A percentile compares a stretch with the other conserved stretches of the same genome.
Evolutionary conservation across 2,329 filamentous ascomycete species (phyloP).

Genomic region (Capronia epimyces): DNA sequence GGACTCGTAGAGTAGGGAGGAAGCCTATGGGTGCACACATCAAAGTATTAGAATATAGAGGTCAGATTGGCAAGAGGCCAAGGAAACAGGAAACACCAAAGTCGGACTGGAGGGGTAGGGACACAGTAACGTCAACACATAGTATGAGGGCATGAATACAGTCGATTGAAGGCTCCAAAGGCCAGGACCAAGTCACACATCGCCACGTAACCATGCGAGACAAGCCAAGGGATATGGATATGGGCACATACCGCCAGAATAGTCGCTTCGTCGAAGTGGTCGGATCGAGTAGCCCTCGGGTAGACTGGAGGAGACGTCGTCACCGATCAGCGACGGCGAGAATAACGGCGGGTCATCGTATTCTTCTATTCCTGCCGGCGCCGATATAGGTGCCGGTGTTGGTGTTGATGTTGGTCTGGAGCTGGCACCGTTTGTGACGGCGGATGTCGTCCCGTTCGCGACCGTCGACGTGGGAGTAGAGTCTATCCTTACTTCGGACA

Average conservation of each 20-base stretch:
- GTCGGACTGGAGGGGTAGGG: too few relatives aligned
- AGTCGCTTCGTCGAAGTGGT: slow-evolving; percentile 72
- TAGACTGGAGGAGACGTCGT: slow-evolving; percentile 64
- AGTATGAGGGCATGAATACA: too few relatives aligned
- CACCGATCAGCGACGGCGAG: slow-evolving; percentile 68
- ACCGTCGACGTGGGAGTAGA: slow-evolving; percentile 1
- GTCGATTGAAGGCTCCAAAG: too few relatives aligned
- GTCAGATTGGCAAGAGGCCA: too few relatives aligned
- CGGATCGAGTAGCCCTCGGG: slow-evolving; percentile 79
- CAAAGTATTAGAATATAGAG: background rate
- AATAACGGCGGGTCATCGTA: slow-evolving; percentile 61
- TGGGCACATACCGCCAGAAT: slow-evolving; percentile 48
- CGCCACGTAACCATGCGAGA: background rate
- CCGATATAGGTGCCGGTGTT: slow-evolving; percentile 5
- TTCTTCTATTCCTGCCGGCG: background rate
- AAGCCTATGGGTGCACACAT: slow-evolving; percentile 58
- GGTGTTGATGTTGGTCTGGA: background rate
- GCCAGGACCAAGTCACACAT: too few relatives aligned
- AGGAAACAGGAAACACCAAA: too few relatives aligned
- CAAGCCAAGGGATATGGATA: background rate
- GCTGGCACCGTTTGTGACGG: background rate
- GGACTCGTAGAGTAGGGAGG: slow-evolving; percentile 81
- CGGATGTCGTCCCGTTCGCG: too few relatives aligned
- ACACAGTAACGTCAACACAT: too few relatives aligned
- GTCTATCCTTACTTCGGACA: background rate